These are phyloP conservation scores for Acacia pycnantha DNA, from an alignment of 331 rosid genomes.

Conservation along the genomic window DNA sequence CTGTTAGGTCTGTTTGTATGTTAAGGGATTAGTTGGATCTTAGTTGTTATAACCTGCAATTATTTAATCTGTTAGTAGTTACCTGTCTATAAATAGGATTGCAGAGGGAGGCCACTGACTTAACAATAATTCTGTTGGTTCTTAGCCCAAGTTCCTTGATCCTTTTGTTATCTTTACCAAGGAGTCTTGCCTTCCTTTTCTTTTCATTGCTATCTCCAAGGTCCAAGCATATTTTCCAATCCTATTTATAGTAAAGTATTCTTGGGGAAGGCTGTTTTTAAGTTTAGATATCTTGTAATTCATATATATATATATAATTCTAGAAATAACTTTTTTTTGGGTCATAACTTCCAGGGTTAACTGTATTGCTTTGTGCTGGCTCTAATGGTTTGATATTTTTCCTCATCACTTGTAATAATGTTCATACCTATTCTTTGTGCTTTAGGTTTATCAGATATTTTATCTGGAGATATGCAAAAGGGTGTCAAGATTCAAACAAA, in stretches of 20 bases:
- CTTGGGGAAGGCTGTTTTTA: background rate
- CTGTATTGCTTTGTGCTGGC: constrained; percentile 12
- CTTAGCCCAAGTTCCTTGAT: background rate
- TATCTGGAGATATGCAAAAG: constrained; percentile 96
- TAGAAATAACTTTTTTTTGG: background rate
- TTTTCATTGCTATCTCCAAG: background rate
- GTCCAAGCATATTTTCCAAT: background rate
- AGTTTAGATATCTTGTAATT: background rate
- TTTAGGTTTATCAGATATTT: constrained; percentile 78
- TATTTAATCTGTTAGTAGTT: background rate
- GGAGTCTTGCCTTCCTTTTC: background rate
- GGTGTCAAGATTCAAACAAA: constrained; percentile 90
- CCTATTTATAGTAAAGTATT: background rate
- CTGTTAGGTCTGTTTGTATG: background rate
- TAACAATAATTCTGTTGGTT: background rate
- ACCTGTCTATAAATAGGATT: background rate
- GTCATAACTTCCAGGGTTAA: background rate
- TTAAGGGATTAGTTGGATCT: background rate
- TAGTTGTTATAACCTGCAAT: background rate
- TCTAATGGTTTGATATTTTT: constrained; percentile 21
- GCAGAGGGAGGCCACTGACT: background rate
- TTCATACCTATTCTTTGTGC: background rate
- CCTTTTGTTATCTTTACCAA: constrained; percentile 9
- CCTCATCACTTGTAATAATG: constrained; percentile 22
- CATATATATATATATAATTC: background rate